phyloP scores from a whole-genome alignment of 2,329 filamentous ascomycete species.

The Aspergillus sp. region DNA sequence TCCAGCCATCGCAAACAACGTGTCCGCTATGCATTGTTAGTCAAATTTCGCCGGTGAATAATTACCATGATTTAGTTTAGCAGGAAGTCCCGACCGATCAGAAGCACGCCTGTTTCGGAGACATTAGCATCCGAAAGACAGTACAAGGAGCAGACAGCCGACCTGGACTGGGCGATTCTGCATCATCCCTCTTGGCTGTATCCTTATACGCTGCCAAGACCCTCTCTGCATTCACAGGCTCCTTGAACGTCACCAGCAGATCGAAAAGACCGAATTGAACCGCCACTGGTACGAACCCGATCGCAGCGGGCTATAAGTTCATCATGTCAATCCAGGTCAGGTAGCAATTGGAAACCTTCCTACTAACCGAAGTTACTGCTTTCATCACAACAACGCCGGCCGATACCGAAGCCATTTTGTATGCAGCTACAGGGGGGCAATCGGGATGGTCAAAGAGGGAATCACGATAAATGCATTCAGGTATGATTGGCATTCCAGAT shows the following conservation, averaged over 20 bases:
- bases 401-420: not conserved
- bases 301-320: not conserved
- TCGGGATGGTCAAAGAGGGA: not conserved
- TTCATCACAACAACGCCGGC: not conserved
- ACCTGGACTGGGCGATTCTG: slow-evolving; percentile 5
- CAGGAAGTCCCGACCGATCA: slow-evolving; percentile 21
- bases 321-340: not conserved
- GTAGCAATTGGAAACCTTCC: not conserved
- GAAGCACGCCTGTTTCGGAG: slow-evolving; percentile 1
- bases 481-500: too few species aligned
- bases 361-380: not conserved
- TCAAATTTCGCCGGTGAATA: slow-evolving; percentile 6
- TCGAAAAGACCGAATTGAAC: slow-evolving; percentile 36
- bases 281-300: slow-evolving; percentile 38
- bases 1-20: slow-evolving; percentile 37
- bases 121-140: not conserved
- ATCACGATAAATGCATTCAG: too few species aligned
- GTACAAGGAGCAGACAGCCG: slow-evolving; percentile 15
- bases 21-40: slow-evolving; percentile 29
- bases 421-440: not conserved
- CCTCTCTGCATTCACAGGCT: slow-evolving; percentile 27
- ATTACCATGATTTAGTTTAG: not conserved
- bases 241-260: slow-evolving; percentile 24
- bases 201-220: slow-evolving; percentile 25
- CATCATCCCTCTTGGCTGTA: slow-evolving; percentile 5